A percentile compares a stretch with the other conserved stretches of the same genome.
Evolutionary conservation across 1,284 basidiomycete species (phyloP).

Genomic region (Marasmius oreades): DNA sequence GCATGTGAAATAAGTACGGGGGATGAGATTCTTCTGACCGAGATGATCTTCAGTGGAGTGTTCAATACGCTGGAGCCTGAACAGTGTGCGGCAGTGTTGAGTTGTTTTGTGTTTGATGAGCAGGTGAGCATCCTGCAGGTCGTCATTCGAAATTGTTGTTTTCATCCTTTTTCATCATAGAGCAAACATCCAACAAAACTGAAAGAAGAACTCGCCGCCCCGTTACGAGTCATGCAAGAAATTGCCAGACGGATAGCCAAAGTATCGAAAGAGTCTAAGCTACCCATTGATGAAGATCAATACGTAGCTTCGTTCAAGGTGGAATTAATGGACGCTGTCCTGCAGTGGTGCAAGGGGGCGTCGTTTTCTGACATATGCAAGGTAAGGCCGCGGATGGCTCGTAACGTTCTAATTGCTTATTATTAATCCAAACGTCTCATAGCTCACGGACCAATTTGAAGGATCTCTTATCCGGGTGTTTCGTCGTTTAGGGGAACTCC

Average conservation of each 20-base stretch:
- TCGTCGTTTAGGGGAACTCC: slow-evolving; percentile 88
- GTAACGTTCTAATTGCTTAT: not conserved
- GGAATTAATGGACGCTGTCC: slow-evolving; percentile 96
- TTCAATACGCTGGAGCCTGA: slow-evolving; percentile 92
- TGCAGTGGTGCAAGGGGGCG: slow-evolving; percentile 98
- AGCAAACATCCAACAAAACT: slow-evolving; percentile 86
- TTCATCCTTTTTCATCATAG: slow-evolving; percentile 43
- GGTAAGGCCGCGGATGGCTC: slow-evolving; percentile 39
- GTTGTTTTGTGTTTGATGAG: slow-evolving; percentile 97
- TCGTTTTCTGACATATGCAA: slow-evolving; percentile 96
- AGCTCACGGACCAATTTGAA: slow-evolving; percentile 96
- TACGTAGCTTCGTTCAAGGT: slow-evolving; percentile 97
- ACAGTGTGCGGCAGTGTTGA: slow-evolving; percentile 89
- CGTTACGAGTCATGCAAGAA: slow-evolving; percentile 93
- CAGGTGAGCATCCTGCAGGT: slow-evolving; percentile 57
- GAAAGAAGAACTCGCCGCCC: slow-evolving; percentile 90
- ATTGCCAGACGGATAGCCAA: slow-evolving; percentile 93
- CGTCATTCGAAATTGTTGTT: slow-evolving; percentile 1
- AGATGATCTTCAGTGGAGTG: slow-evolving; percentile 95
- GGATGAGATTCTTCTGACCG: slow-evolving; percentile 94
- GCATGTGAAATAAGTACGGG: slow-evolving; percentile 99
- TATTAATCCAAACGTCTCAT: slow-evolving; percentile 7
- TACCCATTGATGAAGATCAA: slow-evolving; percentile 88
- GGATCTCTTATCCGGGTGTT: slow-evolving; percentile 94
- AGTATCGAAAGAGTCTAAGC: slow-evolving; percentile 90